Percentiles rank a stretch among this genome's conserved stretches.
phyloP scores from a whole-genome alignment of 768 basidiomycete genomes.

The Podaxis rugospora region DNA sequence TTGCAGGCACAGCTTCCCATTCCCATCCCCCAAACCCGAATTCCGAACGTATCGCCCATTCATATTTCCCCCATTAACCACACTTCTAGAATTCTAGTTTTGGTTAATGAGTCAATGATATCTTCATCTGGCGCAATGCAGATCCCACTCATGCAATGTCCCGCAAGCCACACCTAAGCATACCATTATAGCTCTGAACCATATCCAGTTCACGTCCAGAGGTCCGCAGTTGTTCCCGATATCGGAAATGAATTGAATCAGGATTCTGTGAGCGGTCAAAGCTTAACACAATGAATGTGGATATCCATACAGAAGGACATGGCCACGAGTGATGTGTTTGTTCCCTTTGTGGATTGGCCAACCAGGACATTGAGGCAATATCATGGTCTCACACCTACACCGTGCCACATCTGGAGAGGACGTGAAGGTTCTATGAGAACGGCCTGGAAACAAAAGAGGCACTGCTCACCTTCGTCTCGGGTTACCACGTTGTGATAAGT shows the following conservation, averaged over 20 bases:
- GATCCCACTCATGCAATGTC: not conserved
- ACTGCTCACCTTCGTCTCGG: not conserved
- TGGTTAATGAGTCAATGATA: too few species aligned
- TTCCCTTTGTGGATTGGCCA: not conserved
- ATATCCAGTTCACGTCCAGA: not conserved
- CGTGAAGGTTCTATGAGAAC: not conserved
- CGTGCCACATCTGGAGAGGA: not conserved
- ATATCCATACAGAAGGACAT: not conserved
- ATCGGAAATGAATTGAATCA: conserved; percentile 7
- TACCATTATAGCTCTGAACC: not conserved
- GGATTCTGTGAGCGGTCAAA: not conserved
- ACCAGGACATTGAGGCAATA: not conserved
- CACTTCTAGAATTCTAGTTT: too few species aligned
- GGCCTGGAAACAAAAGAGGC: not conserved
- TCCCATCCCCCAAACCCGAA: not conserved
- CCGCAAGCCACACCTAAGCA: not conserved
- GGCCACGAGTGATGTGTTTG: not conserved
- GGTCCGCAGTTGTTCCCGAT: conserved; percentile 1
- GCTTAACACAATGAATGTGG: not conserved
- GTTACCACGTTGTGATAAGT: conserved; percentile 1
- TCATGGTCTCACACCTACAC: not conserved
- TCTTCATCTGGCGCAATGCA: not conserved
- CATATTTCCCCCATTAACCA: not conserved
- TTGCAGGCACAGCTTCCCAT: not conserved
- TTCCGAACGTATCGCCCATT: not conserved